Evolutionary conservation across 2,329 filamentous ascomycete species (phyloP), one percentile per base, ranked within the genome.

Genomic region (Ceratocystis eucalypticola): DNA sequence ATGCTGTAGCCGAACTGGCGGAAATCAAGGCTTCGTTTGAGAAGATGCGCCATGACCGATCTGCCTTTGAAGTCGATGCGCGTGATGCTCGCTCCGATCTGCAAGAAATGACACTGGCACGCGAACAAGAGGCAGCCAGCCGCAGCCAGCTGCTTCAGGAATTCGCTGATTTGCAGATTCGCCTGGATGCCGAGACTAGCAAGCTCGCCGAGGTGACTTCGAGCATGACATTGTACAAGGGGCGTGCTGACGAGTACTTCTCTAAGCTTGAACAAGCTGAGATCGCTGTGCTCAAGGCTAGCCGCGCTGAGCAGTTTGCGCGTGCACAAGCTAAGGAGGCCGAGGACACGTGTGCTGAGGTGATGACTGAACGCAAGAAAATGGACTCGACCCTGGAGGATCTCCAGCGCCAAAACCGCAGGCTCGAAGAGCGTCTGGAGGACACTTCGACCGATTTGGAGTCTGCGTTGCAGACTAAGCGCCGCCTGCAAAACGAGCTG

Each of bases 181-280:
- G 91, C 59, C 82, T 97, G 17, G 94, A 97, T 73, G 87, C 88
- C 5, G 94, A 97, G 76, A 84, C 86, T 0, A 96, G 91, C 0
- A 93, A 89, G 74, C 81, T 93, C 33, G 84, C 87, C 33, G 93
- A 99, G 74, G 86, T 96, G 57, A 86, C 85, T 6, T 88, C 91
- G 2, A 96, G 88, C 74, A 82, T 97, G 53, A 87, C 85, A 68
- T 78, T 96, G 69, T 99, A 97, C 80, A 96, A 96, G 81, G 86
- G 84, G 69, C 86, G 93, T 55, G 89, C 93, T 3, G 91, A 97
- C 73, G 93, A 97, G 74, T 97, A 99, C 76, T 99, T 96, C 77
- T 89, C 86, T 79, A 96, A 96, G 76, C 84, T 99, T 22, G 93
- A 99, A 75, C 93, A 97, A 74, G 94, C 94, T 17, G 93, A 99